Evolutionary conservation across 2,329 filamentous ascomycete species (phyloP).

Genomic region (Fusarium fujikuroi): DNA sequence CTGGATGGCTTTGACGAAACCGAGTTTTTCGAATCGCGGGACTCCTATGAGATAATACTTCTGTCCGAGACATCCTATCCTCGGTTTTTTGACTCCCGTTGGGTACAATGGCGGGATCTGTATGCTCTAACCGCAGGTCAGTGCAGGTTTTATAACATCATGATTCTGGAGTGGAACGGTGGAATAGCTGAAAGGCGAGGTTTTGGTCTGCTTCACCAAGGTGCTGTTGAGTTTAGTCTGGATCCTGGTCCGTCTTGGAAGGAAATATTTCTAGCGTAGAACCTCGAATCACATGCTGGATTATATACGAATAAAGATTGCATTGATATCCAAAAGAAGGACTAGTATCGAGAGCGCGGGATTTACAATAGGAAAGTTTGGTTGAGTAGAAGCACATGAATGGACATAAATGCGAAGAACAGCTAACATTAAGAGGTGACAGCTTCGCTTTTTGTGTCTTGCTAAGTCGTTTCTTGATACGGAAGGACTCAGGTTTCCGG

Average conservation of each 20-base stretch:
- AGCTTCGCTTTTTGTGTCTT: neutral
- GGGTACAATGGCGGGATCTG: accelerated
- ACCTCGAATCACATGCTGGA: accelerated
- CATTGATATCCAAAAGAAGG: accelerated
- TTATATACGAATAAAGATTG: accelerated
- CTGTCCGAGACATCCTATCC: accelerated
- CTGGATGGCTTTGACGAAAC: neutral
- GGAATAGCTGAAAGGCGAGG: neutral
- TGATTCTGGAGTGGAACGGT: neutral
- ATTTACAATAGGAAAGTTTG: neutral
- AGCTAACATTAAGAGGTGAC: accelerated
- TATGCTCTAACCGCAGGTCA: accelerated
- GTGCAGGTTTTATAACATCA: neutral
- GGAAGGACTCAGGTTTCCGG: neutral
- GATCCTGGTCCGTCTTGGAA: neutral
- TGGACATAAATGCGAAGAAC: neutral
- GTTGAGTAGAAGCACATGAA: neutral
- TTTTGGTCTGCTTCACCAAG: neutral
- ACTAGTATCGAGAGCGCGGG: too few species aligned
- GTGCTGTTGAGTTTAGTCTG: neutral
- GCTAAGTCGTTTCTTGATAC: neutral
- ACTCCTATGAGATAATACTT: neutral
- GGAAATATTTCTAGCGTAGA: neutral
- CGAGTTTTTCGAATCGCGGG: accelerated
- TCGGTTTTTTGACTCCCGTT: accelerated